Evolutionary conservation across 495 filamentous ascomycete genomes (phyloP).

Genomic region (Aspergillus nidulans): DNA sequence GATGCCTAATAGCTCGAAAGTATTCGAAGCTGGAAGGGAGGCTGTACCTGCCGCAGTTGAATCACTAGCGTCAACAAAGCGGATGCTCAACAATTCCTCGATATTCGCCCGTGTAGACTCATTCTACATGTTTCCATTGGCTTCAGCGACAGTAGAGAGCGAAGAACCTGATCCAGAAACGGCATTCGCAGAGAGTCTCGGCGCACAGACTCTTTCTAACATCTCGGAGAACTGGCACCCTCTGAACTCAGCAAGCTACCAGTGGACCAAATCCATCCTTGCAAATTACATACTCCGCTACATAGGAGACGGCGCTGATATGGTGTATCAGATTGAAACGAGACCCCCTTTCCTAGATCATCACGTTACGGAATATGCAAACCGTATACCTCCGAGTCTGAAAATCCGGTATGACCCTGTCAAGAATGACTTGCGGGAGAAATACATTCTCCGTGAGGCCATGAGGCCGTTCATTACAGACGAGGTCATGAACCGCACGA

Average conservation of each 20-base stretch:
- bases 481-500: constrained; percentile 44
- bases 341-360: constrained; percentile 52
- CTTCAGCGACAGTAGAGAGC: constrained; percentile 8
- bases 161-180: constrained; percentile 11
- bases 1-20: constrained; percentile 14
- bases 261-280: constrained; percentile 37
- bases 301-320: constrained; percentile 50
- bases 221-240: constrained; percentile 46
- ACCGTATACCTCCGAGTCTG: constrained; percentile 43
- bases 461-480: constrained; percentile 45
- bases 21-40: constrained; percentile 11
- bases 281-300: constrained; percentile 44
- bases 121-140: constrained; percentile 11
- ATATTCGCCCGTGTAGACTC: constrained; percentile 2
- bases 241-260: constrained; percentile 42
- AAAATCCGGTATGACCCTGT: constrained; percentile 39
- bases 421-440: constrained; percentile 32
- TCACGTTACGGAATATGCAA: constrained; percentile 46
- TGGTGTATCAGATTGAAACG: constrained; percentile 47
- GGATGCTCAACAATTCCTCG: constrained; percentile 15
- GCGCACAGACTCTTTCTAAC: constrained; percentile 21
- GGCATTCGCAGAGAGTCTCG: constrained; percentile 17
- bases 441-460: constrained; percentile 49
- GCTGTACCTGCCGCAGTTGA: background rate
- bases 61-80: constrained; percentile 11